phyloP scores from a whole-genome alignment of 345 rosid species.

The Physaria fendleri region DNA sequence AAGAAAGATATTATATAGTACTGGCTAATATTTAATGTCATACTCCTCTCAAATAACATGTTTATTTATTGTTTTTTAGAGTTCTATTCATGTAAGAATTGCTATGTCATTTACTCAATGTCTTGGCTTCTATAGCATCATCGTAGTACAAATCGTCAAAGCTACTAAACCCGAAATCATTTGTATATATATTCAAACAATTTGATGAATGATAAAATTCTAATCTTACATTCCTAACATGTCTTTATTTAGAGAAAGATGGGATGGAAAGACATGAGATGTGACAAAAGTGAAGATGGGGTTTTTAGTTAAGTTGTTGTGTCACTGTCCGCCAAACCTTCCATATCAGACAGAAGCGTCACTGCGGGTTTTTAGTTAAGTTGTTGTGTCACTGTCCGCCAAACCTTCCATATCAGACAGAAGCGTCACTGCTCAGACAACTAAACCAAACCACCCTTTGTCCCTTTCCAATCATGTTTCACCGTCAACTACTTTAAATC shows the following conservation, averaged over 20 bases:
- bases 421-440: conserved; percentile 31
- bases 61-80: not conserved
- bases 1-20: not conserved
- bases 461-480: conserved; percentile 26
- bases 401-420: conserved; percentile 30
- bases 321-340: conserved; percentile 33
- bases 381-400: conserved; percentile 31
- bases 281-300: conserved; percentile 28
- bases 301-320: conserved; percentile 30
- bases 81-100: not conserved
- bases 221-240: not conserved
- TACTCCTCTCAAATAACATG: not conserved
- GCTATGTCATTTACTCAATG: not conserved
- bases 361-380: conserved; percentile 28
- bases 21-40: not conserved
- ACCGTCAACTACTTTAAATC: conserved; percentile 14
- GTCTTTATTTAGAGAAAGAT: not conserved
- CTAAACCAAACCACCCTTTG: conserved; percentile 28
- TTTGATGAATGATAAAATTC: not conserved
- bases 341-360: conserved; percentile 30
- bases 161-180: not conserved
- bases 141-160: not conserved
- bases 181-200: not conserved
- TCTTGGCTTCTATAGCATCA: not conserved
- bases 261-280: conserved; percentile 28